Percentiles rank a stretch among this genome's conserved stretches.
Conservation (phyloP, 2,329 filamentous ascomycete genomes). For the Penicillium hesseltinei region DNA sequence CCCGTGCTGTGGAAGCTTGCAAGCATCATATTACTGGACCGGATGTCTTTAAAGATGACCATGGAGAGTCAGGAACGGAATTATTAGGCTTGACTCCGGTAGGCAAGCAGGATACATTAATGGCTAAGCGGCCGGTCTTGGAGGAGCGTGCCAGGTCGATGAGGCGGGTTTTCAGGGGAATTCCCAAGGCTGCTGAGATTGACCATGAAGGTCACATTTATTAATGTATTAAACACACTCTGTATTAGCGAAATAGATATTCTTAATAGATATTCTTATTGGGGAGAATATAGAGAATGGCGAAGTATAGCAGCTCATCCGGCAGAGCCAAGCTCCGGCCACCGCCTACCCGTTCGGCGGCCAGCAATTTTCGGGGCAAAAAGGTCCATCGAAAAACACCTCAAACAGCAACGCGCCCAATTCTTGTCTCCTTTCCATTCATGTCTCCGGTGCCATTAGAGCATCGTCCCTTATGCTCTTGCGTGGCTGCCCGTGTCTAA, state of each 20-base stretch:
- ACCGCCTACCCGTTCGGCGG: conserved; percentile 27
- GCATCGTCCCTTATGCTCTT: conserved; percentile 41
- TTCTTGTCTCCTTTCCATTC: neutral
- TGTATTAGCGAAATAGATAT: neutral
- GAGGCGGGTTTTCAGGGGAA: conserved; percentile 56
- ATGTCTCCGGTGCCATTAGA: conserved; percentile 19
- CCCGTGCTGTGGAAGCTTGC: conserved; percentile 70
- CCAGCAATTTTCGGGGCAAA: conserved; percentile 23
- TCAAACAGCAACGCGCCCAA: conserved; percentile 5
- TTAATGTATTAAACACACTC: conserved; percentile 15
- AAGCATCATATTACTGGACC: conserved; percentile 76
- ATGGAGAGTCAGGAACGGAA: conserved; percentile 28
- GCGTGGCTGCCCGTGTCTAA: conserved; percentile 42
- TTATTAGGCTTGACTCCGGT: conserved; percentile 32
- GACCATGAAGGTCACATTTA: conserved; percentile 40
- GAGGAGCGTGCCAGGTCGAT: conserved; percentile 23
- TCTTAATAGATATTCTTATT: neutral
- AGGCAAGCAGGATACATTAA: conserved; percentile 24
- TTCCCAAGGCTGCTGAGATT: conserved; percentile 53
- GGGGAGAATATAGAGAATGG: neutral
- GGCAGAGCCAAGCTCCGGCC: conserved; percentile 7
- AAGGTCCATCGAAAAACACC: conserved; percentile 12
- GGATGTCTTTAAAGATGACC: conserved; percentile 80
- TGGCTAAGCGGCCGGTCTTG: conserved; percentile 23
- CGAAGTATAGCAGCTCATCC: conserved; percentile 1